Conservation (phyloP, 768 basidiomycete genomes). For the Mycena epipterygia region DNA sequence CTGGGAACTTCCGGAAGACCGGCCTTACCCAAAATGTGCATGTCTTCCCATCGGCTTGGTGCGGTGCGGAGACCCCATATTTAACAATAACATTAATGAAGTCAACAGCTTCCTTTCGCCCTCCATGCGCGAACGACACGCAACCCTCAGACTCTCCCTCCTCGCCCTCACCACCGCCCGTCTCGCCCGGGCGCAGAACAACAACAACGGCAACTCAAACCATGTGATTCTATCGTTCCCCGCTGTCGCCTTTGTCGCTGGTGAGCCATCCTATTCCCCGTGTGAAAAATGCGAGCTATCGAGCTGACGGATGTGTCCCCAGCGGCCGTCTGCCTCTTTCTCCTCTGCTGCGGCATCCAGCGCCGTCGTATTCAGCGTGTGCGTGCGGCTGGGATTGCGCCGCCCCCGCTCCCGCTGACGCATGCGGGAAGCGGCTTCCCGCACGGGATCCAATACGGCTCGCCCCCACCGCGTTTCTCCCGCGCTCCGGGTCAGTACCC, state of each 20-base stretch:
- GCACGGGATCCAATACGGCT: slow-evolving; percentile 29
- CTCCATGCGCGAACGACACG: not conserved
- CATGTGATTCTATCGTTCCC: not conserved
- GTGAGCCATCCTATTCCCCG: not conserved
- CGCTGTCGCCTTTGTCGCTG: not conserved
- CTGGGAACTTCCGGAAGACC: too few relatives aligned
- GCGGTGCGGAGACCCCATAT: too few relatives aligned
- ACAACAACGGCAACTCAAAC: not conserved
- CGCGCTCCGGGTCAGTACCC: not conserved
- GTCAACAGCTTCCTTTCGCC: not conserved
- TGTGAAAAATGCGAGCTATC: not conserved
- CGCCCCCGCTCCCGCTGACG: not conserved
- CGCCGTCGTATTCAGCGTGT: slow-evolving; percentile 2
- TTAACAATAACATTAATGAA: too few relatives aligned
- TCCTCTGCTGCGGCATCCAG: slow-evolving; percentile 29
- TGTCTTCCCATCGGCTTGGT: too few relatives aligned
- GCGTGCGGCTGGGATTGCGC: too few relatives aligned
- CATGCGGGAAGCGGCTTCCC: not conserved
- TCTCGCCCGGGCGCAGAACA: not conserved
- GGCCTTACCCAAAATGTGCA: too few relatives aligned
- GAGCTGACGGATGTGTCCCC: too few relatives aligned
- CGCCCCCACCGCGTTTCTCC: not conserved
- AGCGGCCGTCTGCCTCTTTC: slow-evolving; percentile 15
- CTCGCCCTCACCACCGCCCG: not conserved
- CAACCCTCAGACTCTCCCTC: not conserved